A percentile compares a stretch with the other conserved stretches of the same genome.
Conservation (phyloP, 2,329 filamentous ascomycete species). For the Simplicillium aogashimaense region DNA sequence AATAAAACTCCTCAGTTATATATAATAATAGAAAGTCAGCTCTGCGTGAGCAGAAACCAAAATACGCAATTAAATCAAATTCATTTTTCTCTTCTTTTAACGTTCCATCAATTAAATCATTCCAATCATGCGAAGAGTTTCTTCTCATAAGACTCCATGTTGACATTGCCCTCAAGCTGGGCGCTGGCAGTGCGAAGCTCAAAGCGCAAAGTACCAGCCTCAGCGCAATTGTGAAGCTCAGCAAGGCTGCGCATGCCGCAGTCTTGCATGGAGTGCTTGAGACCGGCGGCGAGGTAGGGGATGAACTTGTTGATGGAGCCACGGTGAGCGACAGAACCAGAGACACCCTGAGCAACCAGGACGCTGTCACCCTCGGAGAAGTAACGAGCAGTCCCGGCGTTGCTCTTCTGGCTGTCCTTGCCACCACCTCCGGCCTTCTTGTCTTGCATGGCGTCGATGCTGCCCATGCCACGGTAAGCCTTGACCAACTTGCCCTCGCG, state of each 20-base stretch:
- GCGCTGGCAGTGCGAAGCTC: slow-evolving; percentile 91
- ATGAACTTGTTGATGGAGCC: slow-evolving; percentile 89
- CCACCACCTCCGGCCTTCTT: slow-evolving; percentile 78
- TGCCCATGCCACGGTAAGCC: slow-evolving; percentile 98
- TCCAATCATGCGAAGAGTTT: slow-evolving; percentile 79
- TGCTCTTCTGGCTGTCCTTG: slow-evolving; percentile 68
- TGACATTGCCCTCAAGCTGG: slow-evolving; percentile 92
- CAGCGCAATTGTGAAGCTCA: slow-evolving; percentile 67
- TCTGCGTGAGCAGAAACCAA: too few species aligned
- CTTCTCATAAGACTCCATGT: slow-evolving; percentile 99
- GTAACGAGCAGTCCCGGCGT: slow-evolving; percentile 94
- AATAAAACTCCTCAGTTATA: too few species aligned
- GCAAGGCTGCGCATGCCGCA: slow-evolving; percentile 75
- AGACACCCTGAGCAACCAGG: slow-evolving; percentile 93
- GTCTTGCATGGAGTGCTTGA: slow-evolving; percentile 97
- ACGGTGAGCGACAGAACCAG: slow-evolving; percentile 71
- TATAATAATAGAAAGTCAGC: too few species aligned
- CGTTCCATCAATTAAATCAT: slow-evolving; percentile 6
- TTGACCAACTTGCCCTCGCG: slow-evolving; percentile 97
- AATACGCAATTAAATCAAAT: slow-evolving; percentile 1
- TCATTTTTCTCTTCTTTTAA: background rate
- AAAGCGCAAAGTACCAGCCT: slow-evolving; percentile 71
- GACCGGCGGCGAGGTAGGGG: slow-evolving; percentile 86
- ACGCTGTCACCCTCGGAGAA: slow-evolving; percentile 96
- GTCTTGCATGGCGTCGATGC: slow-evolving; percentile 98